These are phyloP conservation scores for Polysphondylium violaceum DNA, from an alignment of 78 protist genomes.

Conservation along the genomic window DNA sequence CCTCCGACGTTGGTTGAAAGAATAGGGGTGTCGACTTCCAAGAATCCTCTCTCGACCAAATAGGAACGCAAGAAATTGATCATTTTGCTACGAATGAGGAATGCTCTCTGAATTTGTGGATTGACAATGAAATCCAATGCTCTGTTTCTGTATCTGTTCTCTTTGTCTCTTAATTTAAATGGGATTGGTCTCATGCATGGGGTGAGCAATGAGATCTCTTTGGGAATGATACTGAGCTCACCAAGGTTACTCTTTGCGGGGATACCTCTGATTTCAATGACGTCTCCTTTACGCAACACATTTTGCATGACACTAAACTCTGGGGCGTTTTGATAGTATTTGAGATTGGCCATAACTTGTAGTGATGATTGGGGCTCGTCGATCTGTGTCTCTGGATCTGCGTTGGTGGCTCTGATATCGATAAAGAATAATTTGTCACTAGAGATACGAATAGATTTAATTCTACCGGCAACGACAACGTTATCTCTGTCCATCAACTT, in stretches of 20 bases:
- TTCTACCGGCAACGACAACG: conserved; percentile 70
- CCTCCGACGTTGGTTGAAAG: conserved; percentile 97
- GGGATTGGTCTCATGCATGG: conserved; percentile 98
- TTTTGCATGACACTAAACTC: conserved; percentile 40
- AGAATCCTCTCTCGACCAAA: conserved; percentile 84
- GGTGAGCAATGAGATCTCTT: conserved; percentile 86
- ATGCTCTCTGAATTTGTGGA: conserved; percentile 66
- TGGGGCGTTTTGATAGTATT: conserved; percentile 12
- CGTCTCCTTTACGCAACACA: conserved; percentile 96
- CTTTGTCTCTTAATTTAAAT: conserved; percentile 17
- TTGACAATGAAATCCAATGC: conserved; percentile 97
- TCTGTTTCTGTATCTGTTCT: conserved; percentile 92
- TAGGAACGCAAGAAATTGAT: conserved; percentile 67
- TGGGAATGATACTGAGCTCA: conserved; percentile 96
- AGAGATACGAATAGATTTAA: conserved; percentile 63
- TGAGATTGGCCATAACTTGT: conserved; percentile 90
- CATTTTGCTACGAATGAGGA: conserved; percentile 87
- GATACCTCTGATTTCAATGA: conserved; percentile 86
- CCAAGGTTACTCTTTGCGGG: conserved; percentile 95
- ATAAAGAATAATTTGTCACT: conserved; percentile 61
- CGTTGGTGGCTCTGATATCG: conserved; percentile 41
- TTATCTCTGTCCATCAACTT: background rate
- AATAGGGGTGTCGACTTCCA: conserved; percentile 97
- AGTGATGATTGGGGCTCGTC: conserved; percentile 87
- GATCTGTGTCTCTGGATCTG: conserved; percentile 80